phyloP scores from a whole-genome alignment of 495 filamentous ascomycete species.

The Trichocladium antarcticum region DNA sequence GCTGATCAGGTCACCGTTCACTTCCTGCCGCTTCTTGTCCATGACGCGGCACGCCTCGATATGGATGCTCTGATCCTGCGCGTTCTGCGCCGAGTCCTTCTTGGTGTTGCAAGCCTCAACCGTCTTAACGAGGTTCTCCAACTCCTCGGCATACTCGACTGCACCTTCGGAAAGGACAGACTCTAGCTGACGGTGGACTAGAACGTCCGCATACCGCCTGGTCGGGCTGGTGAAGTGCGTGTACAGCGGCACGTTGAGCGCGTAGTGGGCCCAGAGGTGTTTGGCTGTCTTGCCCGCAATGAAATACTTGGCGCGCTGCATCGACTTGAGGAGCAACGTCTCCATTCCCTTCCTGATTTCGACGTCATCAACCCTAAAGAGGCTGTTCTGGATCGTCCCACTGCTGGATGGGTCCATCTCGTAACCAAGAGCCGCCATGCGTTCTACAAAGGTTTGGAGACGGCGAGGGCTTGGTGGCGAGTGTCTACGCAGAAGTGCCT shows the following conservation, averaged over 20 bases:
- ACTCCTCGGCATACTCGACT: slow-evolving; percentile 78
- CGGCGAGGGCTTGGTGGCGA: slow-evolving; percentile 74
- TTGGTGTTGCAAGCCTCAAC: slow-evolving; percentile 96
- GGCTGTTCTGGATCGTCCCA: slow-evolving; percentile 77
- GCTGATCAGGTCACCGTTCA: slow-evolving; percentile 85
- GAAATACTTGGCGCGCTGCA: slow-evolving; percentile 92
- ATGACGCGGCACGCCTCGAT: slow-evolving; percentile 94
- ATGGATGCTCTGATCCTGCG: slow-evolving; percentile 96
- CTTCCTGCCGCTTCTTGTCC: slow-evolving; percentile 74
- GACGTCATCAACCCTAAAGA: slow-evolving; percentile 79
- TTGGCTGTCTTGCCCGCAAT: slow-evolving; percentile 62
- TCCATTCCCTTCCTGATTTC: slow-evolving; percentile 96
- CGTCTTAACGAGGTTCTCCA: slow-evolving; percentile 80
- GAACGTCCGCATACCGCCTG: slow-evolving; percentile 84
- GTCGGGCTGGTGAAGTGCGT: slow-evolving; percentile 97
- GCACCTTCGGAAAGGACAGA: slow-evolving; percentile 69
- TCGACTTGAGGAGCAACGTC: slow-evolving; percentile 82
- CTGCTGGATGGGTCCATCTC: slow-evolving; percentile 83
- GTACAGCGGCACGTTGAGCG: slow-evolving; percentile 84
- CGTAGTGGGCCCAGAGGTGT: slow-evolving; percentile 74
- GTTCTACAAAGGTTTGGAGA: slow-evolving; percentile 77
- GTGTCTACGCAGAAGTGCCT: slow-evolving; percentile 84
- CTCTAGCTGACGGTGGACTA: slow-evolving; percentile 94
- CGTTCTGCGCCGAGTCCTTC: slow-evolving; percentile 95
- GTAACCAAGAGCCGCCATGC: slow-evolving; percentile 84